These are phyloP conservation scores for Naganishia vishniacii DNA, from an alignment of 768 basidiomycete species.

Conservation along the genomic window DNA sequence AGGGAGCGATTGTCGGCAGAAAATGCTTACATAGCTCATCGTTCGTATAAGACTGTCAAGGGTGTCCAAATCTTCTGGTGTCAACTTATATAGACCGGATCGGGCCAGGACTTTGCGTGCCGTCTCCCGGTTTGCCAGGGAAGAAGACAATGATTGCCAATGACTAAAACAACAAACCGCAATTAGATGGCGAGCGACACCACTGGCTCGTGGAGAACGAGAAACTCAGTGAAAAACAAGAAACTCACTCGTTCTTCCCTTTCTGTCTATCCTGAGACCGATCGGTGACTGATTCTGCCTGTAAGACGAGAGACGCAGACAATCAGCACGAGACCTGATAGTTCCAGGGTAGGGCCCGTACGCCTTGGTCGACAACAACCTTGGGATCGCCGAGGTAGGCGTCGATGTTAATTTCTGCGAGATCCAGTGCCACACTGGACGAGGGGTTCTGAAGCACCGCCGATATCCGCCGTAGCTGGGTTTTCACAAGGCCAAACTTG, in stretches of 20 bases:
- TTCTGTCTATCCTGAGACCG: background rate
- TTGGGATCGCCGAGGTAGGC: background rate
- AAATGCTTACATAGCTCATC: slow-evolving; percentile 5
- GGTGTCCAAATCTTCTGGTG: background rate
- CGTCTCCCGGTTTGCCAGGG: background rate
- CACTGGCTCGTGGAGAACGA: too few species aligned
- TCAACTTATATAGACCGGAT: background rate
- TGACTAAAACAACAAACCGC: background rate
- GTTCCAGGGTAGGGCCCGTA: background rate
- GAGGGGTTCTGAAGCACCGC: background rate
- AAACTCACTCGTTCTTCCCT: background rate
- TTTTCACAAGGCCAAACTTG: background rate
- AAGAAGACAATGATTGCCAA: slow-evolving; percentile 4
- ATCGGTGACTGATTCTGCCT: background rate
- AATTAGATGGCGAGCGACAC: too few species aligned
- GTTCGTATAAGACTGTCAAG: background rate
- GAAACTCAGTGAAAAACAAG: background rate
- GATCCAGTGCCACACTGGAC: background rate
- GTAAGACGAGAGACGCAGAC: background rate
- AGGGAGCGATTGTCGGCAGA: background rate
- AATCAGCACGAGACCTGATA: too few species aligned
- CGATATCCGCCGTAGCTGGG: background rate
- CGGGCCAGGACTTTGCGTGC: background rate
- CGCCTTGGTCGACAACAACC: background rate
- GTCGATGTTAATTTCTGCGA: background rate